These are phyloP conservation scores for Begonia fuchsioides DNA, from an alignment of 306 rosid genomes.

Conservation along the genomic window DNA sequence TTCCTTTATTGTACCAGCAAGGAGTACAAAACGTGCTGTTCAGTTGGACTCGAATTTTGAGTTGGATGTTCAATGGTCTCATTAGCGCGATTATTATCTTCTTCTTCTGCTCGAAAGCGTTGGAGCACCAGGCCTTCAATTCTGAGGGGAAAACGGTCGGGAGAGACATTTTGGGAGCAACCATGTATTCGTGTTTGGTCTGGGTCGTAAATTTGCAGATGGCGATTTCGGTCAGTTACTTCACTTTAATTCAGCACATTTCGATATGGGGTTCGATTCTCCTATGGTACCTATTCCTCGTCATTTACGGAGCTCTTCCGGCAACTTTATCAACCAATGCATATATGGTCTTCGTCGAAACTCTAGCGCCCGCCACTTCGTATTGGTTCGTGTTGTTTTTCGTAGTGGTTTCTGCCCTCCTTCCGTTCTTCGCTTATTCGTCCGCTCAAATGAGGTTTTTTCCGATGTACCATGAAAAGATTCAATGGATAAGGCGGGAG, in stretches of 20 bases:
- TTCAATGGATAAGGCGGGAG: conserved; percentile 61
- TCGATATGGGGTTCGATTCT: conserved; percentile 80
- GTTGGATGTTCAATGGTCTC: conserved; percentile 86
- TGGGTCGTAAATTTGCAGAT: conserved; percentile 95
- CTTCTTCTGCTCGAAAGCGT: conserved; percentile 61
- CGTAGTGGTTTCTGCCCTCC: conserved; percentile 53
- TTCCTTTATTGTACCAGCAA: conserved; percentile 88
- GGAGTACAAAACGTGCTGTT: conserved; percentile 85
- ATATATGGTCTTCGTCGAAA: conserved; percentile 54
- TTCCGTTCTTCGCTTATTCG: conserved; percentile 60
- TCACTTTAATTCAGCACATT: conserved; percentile 83
- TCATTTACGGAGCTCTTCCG: conserved; percentile 51
- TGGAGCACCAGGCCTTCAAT: conserved; percentile 58
- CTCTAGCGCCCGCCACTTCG: conserved; percentile 62
- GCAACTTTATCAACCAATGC: conserved; percentile 43
- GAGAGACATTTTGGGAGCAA: conserved; percentile 68
- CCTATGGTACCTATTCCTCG: conserved; percentile 67
- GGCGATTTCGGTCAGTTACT: conserved; percentile 73
- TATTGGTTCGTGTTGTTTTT: conserved; percentile 57
- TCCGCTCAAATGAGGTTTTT: conserved; percentile 70
- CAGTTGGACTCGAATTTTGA: conserved; percentile 75
- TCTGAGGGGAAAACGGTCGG: conserved; percentile 58
- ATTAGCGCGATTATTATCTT: conserved; percentile 54
- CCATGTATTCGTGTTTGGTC: conserved; percentile 68
- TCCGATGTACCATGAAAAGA: conserved; percentile 60